Evolutionary conservation across 495 filamentous ascomycete genomes (phyloP).

Genomic region (Achaetomiella virescens): DNA sequence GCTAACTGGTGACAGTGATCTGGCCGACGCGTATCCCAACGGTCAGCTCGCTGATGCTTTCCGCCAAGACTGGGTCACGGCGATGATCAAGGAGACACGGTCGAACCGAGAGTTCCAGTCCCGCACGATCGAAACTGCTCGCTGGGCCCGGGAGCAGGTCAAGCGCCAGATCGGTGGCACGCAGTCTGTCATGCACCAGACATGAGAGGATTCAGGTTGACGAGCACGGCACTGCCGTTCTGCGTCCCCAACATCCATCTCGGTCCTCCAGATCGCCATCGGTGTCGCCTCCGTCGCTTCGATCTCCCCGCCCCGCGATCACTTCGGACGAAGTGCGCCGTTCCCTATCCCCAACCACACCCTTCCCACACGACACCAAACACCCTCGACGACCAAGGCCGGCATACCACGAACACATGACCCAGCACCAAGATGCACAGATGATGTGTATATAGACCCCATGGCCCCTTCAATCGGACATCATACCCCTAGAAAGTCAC

Average conservation of each 20-base stretch:
- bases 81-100: slow-evolving; percentile 80
- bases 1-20: slow-evolving; percentile 54
- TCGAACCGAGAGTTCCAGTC: slow-evolving; percentile 73
- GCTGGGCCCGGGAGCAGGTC: slow-evolving; percentile 96
- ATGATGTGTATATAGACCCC: slow-evolving; percentile 31
- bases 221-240: slow-evolving; percentile 13
- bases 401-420: slow-evolving; percentile 25
- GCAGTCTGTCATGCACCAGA: slow-evolving; percentile 41
- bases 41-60: slow-evolving; percentile 79
- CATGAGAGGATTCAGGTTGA: slow-evolving; percentile 25
- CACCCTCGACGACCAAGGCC: slow-evolving; percentile 20
- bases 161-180: slow-evolving; percentile 72
- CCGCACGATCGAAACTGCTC: slow-evolving; percentile 87
- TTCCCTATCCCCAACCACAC: slow-evolving; percentile 13
- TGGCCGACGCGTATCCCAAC: slow-evolving; percentile 87
- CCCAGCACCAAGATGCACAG: slow-evolving; percentile 26
- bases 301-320: slow-evolving; percentile 2
- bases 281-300: slow-evolving; percentile 8
- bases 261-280: slow-evolving; percentile 5
- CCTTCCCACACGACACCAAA: slow-evolving; percentile 15
- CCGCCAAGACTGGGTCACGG: slow-evolving; percentile 82
- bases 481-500: slow-evolving; percentile 28
- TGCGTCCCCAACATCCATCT: slow-evolving; percentile 1
- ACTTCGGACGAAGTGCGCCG: slow-evolving; percentile 10
- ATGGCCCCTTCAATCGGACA: slow-evolving; percentile 21